Evolutionary conservation across 208 protist species (phyloP).

Genomic region (Angomonas deanei): DNA sequence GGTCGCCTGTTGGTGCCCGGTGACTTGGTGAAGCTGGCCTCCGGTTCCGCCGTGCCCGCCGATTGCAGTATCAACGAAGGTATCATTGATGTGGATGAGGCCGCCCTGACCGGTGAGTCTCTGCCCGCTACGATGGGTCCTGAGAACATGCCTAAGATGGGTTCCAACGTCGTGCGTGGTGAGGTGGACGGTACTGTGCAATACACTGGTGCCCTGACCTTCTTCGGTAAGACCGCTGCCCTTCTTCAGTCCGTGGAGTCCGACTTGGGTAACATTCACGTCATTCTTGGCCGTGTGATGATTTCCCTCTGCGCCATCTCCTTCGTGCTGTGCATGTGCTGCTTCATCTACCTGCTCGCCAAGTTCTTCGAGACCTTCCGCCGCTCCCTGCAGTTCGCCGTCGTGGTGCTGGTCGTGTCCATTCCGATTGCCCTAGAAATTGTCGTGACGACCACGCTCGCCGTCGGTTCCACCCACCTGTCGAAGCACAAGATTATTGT

Average conservation of each 20-base stretch:
- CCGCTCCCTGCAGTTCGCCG: conserved; percentile 62
- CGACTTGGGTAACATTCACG: conserved; percentile 67
- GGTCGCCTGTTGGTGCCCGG: conserved; percentile 88
- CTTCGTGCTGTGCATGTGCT: conserved; percentile 60
- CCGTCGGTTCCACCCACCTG: conserved; percentile 87
- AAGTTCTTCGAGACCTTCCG: conserved; percentile 61
- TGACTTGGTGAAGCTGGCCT: conserved; percentile 88
- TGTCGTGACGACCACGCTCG: conserved; percentile 84
- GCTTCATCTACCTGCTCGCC: conserved; percentile 75
- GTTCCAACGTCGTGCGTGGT: conserved; percentile 79
- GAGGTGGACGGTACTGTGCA: conserved; percentile 75
- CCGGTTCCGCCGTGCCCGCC: conserved; percentile 90
- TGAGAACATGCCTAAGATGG: conserved; percentile 90
- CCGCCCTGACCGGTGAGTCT: conserved; percentile 94
- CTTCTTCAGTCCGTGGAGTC: conserved; percentile 83
- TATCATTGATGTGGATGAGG: conserved; percentile 92
- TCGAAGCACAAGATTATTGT: conserved; percentile 93
- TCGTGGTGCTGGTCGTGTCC: conserved; percentile 91
- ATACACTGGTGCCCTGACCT: conserved; percentile 89
- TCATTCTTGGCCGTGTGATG: conserved; percentile 67
- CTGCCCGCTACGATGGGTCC: conserved; percentile 87
- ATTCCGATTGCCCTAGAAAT: conserved; percentile 88
- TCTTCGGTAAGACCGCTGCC: conserved; percentile 91
- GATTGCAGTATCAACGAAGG: conserved; percentile 89
- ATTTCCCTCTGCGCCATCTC: conserved; percentile 52